Percentiles rank a stretch among this genome's conserved stretches.
phyloP scores from a whole-genome alignment of 208 protist species.

The Strigomonas galati region DNA sequence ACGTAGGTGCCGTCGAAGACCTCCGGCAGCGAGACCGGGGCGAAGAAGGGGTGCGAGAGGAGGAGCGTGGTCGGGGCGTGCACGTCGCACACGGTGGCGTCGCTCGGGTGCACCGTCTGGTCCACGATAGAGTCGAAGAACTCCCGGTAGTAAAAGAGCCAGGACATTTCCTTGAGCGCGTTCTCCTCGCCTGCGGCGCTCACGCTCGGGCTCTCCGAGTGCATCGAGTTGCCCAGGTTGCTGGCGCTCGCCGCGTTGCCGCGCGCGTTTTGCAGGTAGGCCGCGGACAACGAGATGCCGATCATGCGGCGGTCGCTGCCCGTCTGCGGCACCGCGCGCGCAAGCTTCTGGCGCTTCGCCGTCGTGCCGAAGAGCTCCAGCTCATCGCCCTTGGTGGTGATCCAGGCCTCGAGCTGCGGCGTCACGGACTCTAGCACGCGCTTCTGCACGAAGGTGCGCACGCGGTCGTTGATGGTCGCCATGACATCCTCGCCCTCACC shows the following conservation, averaged over 20 bases:
- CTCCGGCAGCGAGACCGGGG: constrained; percentile 27
- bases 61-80: constrained; percentile 38
- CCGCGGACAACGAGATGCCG: constrained; percentile 53
- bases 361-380: constrained; percentile 57
- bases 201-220: constrained; percentile 12
- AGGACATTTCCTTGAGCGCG: constrained; percentile 49
- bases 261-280: constrained; percentile 33
- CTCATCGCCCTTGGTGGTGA: constrained; percentile 55
- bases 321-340: constrained; percentile 28
- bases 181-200: constrained; percentile 22
- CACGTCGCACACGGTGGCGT: constrained; percentile 28
- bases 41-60: constrained; percentile 70
- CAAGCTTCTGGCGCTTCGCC: constrained; percentile 18
- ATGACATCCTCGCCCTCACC: background rate
- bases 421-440: constrained; percentile 58
- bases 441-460: constrained; percentile 49
- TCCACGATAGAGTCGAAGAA: constrained; percentile 65
- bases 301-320: constrained; percentile 26
- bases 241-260: constrained; percentile 25
- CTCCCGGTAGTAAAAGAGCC: constrained; percentile 56
- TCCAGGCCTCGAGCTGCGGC: constrained; percentile 51
- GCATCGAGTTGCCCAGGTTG: constrained; percentile 18
- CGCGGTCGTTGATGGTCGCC: constrained; percentile 23
- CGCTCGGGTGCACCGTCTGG: constrained; percentile 28
- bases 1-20: constrained; percentile 67